A percentile compares a stretch with the other conserved stretches of the same genome.
Evolutionary conservation across 2,329 filamentous ascomycete genomes (phyloP).

Genomic region (Myrmaecium sp.): DNA sequence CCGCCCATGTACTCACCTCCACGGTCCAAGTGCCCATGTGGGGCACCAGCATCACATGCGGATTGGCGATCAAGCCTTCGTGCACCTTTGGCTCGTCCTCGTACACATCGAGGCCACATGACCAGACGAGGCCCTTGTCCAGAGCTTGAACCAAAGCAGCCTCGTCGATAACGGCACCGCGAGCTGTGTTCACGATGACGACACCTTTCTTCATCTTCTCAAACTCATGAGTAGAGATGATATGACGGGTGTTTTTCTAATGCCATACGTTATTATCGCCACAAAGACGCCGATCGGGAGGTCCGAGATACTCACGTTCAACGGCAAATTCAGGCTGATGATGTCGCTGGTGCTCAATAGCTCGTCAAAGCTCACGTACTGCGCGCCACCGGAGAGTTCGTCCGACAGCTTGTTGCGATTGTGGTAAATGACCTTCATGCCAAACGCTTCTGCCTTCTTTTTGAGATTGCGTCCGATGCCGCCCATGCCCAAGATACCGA

Average conservation of each 20-base stretch:
- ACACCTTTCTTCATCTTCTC: slow-evolving; percentile 61
- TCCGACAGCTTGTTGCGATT: slow-evolving; percentile 47
- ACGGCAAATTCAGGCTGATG: slow-evolving; percentile 60
- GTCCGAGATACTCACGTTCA: slow-evolving; percentile 46
- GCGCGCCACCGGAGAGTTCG: slow-evolving; percentile 38
- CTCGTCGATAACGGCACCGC: slow-evolving; percentile 70
- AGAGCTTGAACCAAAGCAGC: slow-evolving; percentile 60
- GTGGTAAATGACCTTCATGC: slow-evolving; percentile 59
- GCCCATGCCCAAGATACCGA: slow-evolving; percentile 76
- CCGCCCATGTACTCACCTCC: slow-evolving; percentile 32
- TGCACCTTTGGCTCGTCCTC: slow-evolving; percentile 68
- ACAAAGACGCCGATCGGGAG: too few relatives aligned
- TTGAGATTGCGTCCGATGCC: slow-evolving; percentile 68
- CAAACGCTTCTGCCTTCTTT: slow-evolving; percentile 56
- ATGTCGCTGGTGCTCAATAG: slow-evolving; percentile 56
- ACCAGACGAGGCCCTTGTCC: slow-evolving; percentile 50
- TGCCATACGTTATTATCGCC: slow-evolving; percentile 1
- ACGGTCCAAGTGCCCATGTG: slow-evolving; percentile 77
- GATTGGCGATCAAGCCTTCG: slow-evolving; percentile 52
- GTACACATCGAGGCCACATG: slow-evolving; percentile 63
- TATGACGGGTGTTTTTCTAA: slow-evolving; percentile 53
- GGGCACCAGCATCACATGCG: slow-evolving; percentile 56
- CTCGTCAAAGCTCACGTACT: slow-evolving; percentile 59
- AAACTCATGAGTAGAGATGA: slow-evolving; percentile 56
- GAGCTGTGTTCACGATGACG: slow-evolving; percentile 67